A percentile compares a stretch with the other conserved stretches of the same genome.
phyloP scores from a whole-genome alignment of 2,329 filamentous ascomycete genomes.

The Fusarium sp. region DNA sequence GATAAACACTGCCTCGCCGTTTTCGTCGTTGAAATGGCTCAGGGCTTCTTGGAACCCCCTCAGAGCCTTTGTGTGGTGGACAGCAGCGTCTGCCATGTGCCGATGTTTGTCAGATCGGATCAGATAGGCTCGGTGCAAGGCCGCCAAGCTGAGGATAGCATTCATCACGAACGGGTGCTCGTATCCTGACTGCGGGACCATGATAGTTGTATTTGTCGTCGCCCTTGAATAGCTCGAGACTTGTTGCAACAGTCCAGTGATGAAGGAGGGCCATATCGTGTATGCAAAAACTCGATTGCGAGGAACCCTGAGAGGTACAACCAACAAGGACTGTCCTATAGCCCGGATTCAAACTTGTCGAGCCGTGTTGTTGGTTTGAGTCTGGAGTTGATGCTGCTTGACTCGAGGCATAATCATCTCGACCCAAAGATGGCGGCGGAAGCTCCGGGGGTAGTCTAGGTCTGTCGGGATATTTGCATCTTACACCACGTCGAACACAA shows the following conservation, averaged over 20 bases:
- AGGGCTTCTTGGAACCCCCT: neutral
- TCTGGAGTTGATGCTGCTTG: neutral
- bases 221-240: neutral
- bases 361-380: neutral
- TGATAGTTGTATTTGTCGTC: neutral
- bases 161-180: constrained; percentile 1
- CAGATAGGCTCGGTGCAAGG: neutral
- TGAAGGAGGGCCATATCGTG: neutral
- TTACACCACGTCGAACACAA: neutral
- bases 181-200: neutral
- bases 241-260: neutral
- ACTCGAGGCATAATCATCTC: neutral
- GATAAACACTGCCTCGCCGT: neutral
- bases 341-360: no score
- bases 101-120: neutral
- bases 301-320: neutral
- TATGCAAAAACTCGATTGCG: neutral
- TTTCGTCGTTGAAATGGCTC: neutral
- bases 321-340: neutral
- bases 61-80: neutral
- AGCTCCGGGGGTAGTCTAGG: neutral
- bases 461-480: neutral
- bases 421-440: neutral
- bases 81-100: neutral
- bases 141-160: neutral